Conservation (phyloP, 2,329 filamentous ascomycete genomes). For the Microcyclosporella mali region DNA sequence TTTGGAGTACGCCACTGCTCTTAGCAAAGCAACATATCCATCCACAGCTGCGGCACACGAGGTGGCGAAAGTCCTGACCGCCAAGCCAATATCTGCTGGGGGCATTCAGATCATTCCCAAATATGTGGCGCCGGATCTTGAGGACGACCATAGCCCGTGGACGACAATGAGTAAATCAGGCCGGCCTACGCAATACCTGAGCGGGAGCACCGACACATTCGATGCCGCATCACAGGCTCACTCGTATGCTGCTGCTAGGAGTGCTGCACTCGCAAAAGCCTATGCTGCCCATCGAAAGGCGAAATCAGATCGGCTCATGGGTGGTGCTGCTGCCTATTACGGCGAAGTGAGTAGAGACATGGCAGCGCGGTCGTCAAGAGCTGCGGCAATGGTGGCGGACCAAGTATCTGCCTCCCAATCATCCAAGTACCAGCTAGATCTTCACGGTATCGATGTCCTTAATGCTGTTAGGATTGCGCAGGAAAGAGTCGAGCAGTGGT, state of each 20-base stretch:
- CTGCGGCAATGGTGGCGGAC: slow-evolving; percentile 64
- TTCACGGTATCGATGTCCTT: slow-evolving; percentile 76
- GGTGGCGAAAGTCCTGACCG: slow-evolving; percentile 50
- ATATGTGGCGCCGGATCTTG: slow-evolving; percentile 39
- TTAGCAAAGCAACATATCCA: slow-evolving; percentile 53
- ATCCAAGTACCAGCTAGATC: slow-evolving; percentile 54
- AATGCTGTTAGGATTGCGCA: slow-evolving; percentile 75
- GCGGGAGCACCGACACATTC: slow-evolving; percentile 23
- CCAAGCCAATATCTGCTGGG: slow-evolving; percentile 33
- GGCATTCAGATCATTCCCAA: slow-evolving; percentile 44
- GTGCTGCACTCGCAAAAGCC: slow-evolving; percentile 52
- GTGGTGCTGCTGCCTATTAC: slow-evolving; percentile 71
- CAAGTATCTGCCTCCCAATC: slow-evolving; percentile 64
- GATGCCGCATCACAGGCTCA: slow-evolving; percentile 1
- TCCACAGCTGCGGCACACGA: slow-evolving; percentile 55
- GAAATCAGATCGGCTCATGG: slow-evolving; percentile 66
- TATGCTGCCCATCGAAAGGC: slow-evolving; percentile 53
- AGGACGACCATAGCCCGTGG: slow-evolving; percentile 20
- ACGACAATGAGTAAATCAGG: background rate
- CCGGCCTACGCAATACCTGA: slow-evolving; percentile 12
- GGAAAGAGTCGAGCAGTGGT: slow-evolving; percentile 65
- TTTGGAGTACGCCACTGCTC: slow-evolving; percentile 43
- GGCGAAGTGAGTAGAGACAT: slow-evolving; percentile 62
- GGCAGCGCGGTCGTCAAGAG: slow-evolving; percentile 50
- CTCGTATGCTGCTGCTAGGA: slow-evolving; percentile 42